Base-by-base conservation (phyloP, 352 stramenopile genomes). In the Globisporangium spiculum region DNA sequence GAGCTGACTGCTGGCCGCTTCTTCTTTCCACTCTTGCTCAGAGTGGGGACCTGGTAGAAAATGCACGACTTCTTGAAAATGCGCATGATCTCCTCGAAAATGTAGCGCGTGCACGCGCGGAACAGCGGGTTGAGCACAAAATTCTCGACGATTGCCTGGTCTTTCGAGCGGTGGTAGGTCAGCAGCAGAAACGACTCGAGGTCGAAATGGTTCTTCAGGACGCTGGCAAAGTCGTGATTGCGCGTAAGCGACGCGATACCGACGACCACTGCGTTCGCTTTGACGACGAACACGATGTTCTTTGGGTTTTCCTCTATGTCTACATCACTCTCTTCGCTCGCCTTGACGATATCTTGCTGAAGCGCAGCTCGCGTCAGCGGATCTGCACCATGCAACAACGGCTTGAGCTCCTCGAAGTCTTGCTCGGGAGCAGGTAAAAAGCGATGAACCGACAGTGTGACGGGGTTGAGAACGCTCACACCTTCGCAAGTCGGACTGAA, bases 11-110 rank as follows among this genome's bases (percentile, higher is more conserved):
- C 67, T 41, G 58, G 46, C 1, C n/a, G 46, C 34, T 58, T 68
- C 4, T 38, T 44, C 50, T 46, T 46, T 18, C 57, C 18, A 1
- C 63, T 22, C 3, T n/a, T 32, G 18, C 60, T 30, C 60, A 36
- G 4, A 12, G 72, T 86, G 1, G 70, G 67, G 10, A 88, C 76
- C 60, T 75, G 70, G 24, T 81, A 76, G 54, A 89, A 78, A 9
- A 96, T 59, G 20, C 89, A 93, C 2, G 86, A 89, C 65, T 93
- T 92, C 5, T 74, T 73, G 60, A 84, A 90, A 22, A 84, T 68
- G 8, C 86, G 82, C 83, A 97, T 93, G 16, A 93, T 73, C 74
- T 96, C 90, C 55, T 91, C 81, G 3, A 97, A 65, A 12, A 95
- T 62, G 68, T 84, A 89, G 0, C 86, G 78, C 22, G 76, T 77